Evolutionary conservation across 768 basidiomycete species (phyloP).

Genomic region (Naematelia encephala): DNA sequence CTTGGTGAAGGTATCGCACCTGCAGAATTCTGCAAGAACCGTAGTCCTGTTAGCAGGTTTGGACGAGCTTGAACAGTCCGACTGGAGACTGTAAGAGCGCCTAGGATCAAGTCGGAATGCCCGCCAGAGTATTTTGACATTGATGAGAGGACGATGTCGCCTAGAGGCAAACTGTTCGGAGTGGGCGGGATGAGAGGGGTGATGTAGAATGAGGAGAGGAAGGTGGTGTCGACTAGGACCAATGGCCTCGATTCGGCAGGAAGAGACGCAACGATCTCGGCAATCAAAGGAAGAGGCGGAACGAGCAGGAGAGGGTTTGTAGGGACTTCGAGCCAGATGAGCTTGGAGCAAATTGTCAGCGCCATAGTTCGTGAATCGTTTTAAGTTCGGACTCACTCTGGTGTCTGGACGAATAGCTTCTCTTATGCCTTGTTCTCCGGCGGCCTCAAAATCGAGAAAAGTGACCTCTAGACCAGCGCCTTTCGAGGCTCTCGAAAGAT

Average conservation of each 20-base stretch:
- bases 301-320: conserved; percentile 91
- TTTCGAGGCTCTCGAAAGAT: conserved; percentile 34
- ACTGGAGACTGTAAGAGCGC: conserved; percentile 59
- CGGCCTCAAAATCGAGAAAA: conserved; percentile 75
- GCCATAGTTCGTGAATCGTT: not conserved
- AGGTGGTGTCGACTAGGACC: conserved; percentile 90
- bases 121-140: conserved; percentile 84
- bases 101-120: conserved; percentile 90
- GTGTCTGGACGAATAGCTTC: conserved; percentile 71
- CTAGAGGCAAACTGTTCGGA: conserved; percentile 54
- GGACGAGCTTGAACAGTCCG: conserved; percentile 27
- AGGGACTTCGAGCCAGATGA: conserved; percentile 92
- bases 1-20: conserved; percentile 60
- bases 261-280: conserved; percentile 62
- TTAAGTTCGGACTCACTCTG: conserved; percentile 59
- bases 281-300: conserved; percentile 72
- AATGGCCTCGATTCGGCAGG: conserved; percentile 56
- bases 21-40: conserved; percentile 81
- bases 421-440: conserved; percentile 64
- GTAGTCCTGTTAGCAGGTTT: conserved; percentile 58
- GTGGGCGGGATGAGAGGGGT: conserved; percentile 64
- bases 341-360: conserved; percentile 53
- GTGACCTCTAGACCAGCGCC: conserved; percentile 57
- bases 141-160: conserved; percentile 75
- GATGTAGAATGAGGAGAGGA: conserved; percentile 85